A percentile compares a stretch with the other conserved stretches of the same genome.
Conservation (phyloP, 2,329 filamentous ascomycete species). For the Didymella glomerata region DNA sequence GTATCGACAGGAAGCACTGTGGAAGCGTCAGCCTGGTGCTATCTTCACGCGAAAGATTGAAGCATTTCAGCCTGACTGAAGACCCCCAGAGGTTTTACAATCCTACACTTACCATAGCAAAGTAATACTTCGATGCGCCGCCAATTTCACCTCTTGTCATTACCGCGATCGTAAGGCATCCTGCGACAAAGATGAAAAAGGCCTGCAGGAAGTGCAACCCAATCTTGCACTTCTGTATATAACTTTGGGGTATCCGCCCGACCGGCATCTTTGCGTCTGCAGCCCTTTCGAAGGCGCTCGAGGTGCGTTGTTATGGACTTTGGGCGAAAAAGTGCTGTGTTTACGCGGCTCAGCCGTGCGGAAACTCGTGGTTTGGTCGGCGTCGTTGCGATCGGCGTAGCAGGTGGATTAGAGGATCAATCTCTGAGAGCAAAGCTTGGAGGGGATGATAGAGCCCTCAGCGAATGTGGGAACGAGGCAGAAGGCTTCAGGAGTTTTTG, state of each 20-base stretch:
- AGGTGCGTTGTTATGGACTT: constrained; percentile 21
- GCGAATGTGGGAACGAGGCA: constrained; percentile 1
- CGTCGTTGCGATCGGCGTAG: constrained; percentile 9
- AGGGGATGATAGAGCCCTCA: neutral
- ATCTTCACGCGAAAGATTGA: neutral
- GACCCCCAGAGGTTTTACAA: too few relatives aligned
- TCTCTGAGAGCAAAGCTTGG: too few relatives aligned
- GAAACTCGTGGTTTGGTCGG: constrained; percentile 3
- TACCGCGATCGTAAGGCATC: constrained; percentile 66
- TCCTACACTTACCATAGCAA: constrained; percentile 61
- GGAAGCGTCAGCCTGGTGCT: constrained; percentile 26
- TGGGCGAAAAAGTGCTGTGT: constrained; percentile 16
- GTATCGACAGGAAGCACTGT: constrained; percentile 67
- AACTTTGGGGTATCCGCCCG: constrained; percentile 52
- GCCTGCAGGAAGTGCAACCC: constrained; percentile 63
- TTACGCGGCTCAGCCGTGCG: constrained; percentile 19
- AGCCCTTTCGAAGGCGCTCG: constrained; percentile 2
- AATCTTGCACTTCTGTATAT: constrained; percentile 65
- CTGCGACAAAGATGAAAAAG: constrained; percentile 65
- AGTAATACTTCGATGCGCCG: constrained; percentile 64
- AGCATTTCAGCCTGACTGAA: neutral
- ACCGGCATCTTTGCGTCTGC: constrained; percentile 45
- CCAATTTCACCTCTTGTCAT: constrained; percentile 65
- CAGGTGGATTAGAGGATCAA: neutral
- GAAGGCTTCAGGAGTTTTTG: constrained; percentile 11